Conservation (phyloP, 495 filamentous ascomycete genomes). For the Astrothelium subdiscretum region DNA sequence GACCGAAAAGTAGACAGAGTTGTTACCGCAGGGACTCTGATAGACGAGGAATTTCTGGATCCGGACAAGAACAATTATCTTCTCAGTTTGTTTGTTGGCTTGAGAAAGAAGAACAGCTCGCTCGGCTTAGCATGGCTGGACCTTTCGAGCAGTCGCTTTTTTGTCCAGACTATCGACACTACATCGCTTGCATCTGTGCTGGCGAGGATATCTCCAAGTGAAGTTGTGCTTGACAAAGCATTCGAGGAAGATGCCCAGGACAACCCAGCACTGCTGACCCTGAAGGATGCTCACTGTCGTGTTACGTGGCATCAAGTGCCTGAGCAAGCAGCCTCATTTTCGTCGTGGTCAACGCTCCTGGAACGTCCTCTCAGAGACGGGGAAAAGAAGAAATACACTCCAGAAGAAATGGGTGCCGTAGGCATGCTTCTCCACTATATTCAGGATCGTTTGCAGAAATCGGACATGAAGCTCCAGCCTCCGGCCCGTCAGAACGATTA, state of each 20-base stretch:
- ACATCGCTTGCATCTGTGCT: slow-evolving; percentile 63
- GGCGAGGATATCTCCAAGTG: slow-evolving; percentile 70
- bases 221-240: slow-evolving; percentile 58
- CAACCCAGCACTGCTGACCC: slow-evolving; percentile 13
- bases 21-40: slow-evolving; percentile 86
- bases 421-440: slow-evolving; percentile 73
- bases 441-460: slow-evolving; percentile 59
- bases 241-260: slow-evolving; percentile 15
- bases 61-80: slow-evolving; percentile 86
- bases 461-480: slow-evolving; percentile 75
- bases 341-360: slow-evolving; percentile 64
- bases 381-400: slow-evolving; percentile 32
- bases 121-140: slow-evolving; percentile 91
- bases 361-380: slow-evolving; percentile 47
- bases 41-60: slow-evolving; percentile 96
- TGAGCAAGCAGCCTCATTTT: slow-evolving; percentile 39
- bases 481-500: slow-evolving; percentile 59
- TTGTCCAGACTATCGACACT: slow-evolving; percentile 66
- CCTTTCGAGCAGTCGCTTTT: slow-evolving; percentile 87
- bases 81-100: slow-evolving; percentile 55
- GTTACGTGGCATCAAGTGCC: slow-evolving; percentile 42
- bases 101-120: slow-evolving; percentile 12
- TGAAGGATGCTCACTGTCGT: slow-evolving; percentile 45
- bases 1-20: slow-evolving; percentile 75
- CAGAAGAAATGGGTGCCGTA: slow-evolving; percentile 52